phyloP scores from a whole-genome alignment of 345 rosid genomes.

The Chamaenerion angustifolium region DNA sequence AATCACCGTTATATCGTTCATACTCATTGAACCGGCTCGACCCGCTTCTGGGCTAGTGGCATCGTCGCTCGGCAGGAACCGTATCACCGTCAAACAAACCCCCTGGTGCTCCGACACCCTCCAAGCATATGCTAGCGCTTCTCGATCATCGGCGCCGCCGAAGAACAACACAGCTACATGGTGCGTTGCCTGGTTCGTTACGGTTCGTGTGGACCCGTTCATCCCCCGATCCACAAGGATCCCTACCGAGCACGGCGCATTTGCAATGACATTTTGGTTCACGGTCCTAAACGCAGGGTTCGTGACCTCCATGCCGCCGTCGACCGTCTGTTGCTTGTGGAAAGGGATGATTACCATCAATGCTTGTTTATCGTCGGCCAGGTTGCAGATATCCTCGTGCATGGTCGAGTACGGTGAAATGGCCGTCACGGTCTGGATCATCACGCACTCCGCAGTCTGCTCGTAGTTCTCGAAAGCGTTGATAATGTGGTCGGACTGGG shows the following conservation, averaged over 20 bases:
- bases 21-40: no score
- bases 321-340: slow-evolving; percentile 15
- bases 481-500: slow-evolving; percentile 16
- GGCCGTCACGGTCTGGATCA: slow-evolving; percentile 29
- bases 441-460: slow-evolving; percentile 19
- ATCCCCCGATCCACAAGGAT: slow-evolving; percentile 39
- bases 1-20: slow-evolving; percentile 21
- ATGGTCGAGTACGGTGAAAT: slow-evolving; percentile 40
- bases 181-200: slow-evolving; percentile 3
- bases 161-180: slow-evolving; percentile 35
- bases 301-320: slow-evolving; percentile 16
- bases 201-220: slow-evolving; percentile 10
- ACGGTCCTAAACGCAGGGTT: slow-evolving; percentile 16
- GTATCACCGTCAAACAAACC: slow-evolving; percentile 27
- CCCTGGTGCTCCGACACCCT: slow-evolving; percentile 34
- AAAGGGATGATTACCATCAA: slow-evolving; percentile 50
- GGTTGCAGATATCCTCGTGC: slow-evolving; percentile 62
- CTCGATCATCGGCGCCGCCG: slow-evolving; percentile 77
- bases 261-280: slow-evolving; percentile 25
- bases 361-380: slow-evolving; percentile 36
- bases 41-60: not conserved
- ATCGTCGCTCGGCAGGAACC: slow-evolving; percentile 38
- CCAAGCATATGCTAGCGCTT: slow-evolving; percentile 48
- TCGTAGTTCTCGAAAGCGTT: slow-evolving; percentile 30
- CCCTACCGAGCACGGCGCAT: slow-evolving; percentile 75